Base-by-base conservation (phyloP, 345 rosid species). In the Balakata baccata region DNA sequence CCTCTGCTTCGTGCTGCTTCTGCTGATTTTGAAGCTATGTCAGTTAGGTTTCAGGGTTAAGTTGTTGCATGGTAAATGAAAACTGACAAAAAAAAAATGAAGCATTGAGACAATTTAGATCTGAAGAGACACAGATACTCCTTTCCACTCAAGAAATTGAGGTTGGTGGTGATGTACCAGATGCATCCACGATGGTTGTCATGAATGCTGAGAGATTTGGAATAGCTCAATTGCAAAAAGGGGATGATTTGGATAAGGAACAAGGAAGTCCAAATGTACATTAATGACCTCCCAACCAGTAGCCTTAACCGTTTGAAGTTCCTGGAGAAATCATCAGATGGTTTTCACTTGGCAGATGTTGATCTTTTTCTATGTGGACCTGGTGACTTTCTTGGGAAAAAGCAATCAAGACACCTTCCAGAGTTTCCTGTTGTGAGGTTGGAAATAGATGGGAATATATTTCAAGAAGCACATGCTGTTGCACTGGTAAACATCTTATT, bases 181-280 rank as follows among this genome's bases (percentile, higher is more conserved):
- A 94, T 80, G 99, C 99, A 29, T 89, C 98, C 47, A 87, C 92
- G 99, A 92, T 95, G 96, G 90, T 95, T 78, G 99, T 90, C 64
- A 90, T 92, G 98, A 94, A 94, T 69, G 92, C 99, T 34, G 99
- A 94, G 86, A 85, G 99, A 79, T 94, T 89, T 77, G 99, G 97
- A 73, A 88, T 94, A 29, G 92, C 98, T 80, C 98, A 94, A 83
- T 74, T 94, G 71, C 99, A 94, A 85, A 97, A 92, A 83, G 99
- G 77, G 98, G 98, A 77, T 88, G 94, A 65, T 97, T 94, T 77
- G 97, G 97, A 18, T 90, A 92, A 43, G 97, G 96, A 57, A 52
- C 78, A 20, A 86, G 92, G 72, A 84, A 92, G 78, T 90, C 98
- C 16, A 90, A 86, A 83, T 92, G 98, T 78, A 58, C 90, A 72